phyloP scores from a whole-genome alignment of 2,329 filamentous ascomycete genomes.

The Celoporthe dispersa region DNA sequence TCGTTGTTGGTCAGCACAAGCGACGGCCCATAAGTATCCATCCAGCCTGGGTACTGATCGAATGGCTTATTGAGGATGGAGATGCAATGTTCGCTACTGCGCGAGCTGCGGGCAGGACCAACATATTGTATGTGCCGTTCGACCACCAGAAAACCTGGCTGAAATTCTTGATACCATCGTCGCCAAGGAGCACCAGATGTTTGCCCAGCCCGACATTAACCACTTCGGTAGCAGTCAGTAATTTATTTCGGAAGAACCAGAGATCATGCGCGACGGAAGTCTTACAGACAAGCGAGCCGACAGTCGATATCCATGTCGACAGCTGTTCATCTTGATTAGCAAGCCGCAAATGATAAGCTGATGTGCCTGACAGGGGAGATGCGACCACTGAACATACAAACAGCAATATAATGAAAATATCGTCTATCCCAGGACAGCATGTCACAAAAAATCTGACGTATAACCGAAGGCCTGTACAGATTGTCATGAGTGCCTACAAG shows the following conservation, averaged over 20 bases:
- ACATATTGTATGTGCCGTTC: conserved; percentile 33
- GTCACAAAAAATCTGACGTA: conserved; percentile 27
- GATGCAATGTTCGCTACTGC: neutral
- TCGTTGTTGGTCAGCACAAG: neutral
- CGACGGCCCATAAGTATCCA: neutral
- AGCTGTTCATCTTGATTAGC: conserved; percentile 10
- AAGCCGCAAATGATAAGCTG: neutral
- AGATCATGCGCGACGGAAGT: neutral
- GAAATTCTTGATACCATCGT: conserved; percentile 13
- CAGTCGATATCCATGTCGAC: conserved; percentile 18
- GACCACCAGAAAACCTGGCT: conserved; percentile 25
- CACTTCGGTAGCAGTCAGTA: conserved; percentile 4
- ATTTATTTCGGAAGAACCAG: neutral
- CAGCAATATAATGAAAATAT: conserved; percentile 16
- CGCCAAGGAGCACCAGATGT: conserved; percentile 16
- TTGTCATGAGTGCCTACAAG: conserved; percentile 12
- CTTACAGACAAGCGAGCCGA: conserved; percentile 23
- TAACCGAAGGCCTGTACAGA: conserved; percentile 17
- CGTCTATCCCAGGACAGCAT: conserved; percentile 23
- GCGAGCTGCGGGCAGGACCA: neutral
- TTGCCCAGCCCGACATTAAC: conserved; percentile 18
- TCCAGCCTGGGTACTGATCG: neutral
- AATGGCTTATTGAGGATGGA: neutral
- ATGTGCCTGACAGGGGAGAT: neutral
- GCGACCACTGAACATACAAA: conserved; percentile 13